Evolutionary conservation across 441 rosid species (phyloP), one percentile per base, ranked within the genome.

Genomic region (Adansonia rubrostipa): DNA sequence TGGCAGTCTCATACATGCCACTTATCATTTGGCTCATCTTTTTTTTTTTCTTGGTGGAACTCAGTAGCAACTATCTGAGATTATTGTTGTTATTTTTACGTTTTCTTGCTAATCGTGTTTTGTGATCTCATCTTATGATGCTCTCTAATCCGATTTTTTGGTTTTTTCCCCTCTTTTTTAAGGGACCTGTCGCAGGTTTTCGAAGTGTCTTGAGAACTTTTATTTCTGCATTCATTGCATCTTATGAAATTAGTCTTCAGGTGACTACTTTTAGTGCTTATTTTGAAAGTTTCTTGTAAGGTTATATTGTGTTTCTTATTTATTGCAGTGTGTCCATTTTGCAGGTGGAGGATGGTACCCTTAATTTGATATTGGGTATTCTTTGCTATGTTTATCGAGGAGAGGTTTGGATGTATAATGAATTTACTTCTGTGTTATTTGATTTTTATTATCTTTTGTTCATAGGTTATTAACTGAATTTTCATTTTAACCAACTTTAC

Each of bases 221-320:
- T 77, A 79, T 94, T 84, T 94, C 98, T 82, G 89, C 99, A 66
- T 97, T 97, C 82, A 89, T 97, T 88, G 99, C 99, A n/a, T 92
- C 98, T n/a, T 97, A 94, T 77, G 99, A 97, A 85, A 86, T 97
- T 79, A 97, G 86, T 85, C 83, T 89, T 84, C 98, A 94, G 97
- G 98, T 96, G 79, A 73, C 70, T 76, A 64, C 58, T 66, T 65
- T 61, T 71, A 48, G 63, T 67, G 56, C 20, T 36, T 66, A 22
- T 64, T 36, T 78, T 54, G 33, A 28, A 20, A 74, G 61, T 71
- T 15, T 8, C 48, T 66, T 70, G 33, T 47, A 58, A 83, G 62
- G 42, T 58, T 58, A 68, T 77, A 53, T 58, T 40, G 20, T 66
- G 54, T 76, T 67, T 56, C 61, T 75, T 76, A 47, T 48, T 71